These are phyloP conservation scores for Lophium mytilinum DNA, from an alignment of 495 filamentous ascomycete genomes.

Conservation along the genomic window DNA sequence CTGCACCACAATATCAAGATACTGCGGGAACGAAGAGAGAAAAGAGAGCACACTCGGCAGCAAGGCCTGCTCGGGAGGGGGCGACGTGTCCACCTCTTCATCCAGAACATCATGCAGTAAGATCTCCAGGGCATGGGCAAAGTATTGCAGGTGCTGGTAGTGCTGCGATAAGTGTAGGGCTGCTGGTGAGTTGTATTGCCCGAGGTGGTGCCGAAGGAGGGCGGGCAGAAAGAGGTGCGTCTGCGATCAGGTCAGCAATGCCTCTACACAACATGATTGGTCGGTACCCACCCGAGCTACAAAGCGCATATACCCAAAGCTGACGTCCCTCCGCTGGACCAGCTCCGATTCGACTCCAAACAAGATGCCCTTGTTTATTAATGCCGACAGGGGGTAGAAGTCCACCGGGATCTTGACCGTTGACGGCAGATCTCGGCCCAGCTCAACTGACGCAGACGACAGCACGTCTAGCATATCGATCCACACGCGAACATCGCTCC, in stretches of 20 bases:
- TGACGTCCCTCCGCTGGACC: constrained; percentile 80
- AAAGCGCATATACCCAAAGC: constrained; percentile 70
- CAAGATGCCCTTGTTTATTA: constrained; percentile 77
- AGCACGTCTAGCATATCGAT: constrained; percentile 84
- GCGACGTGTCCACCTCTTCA: constrained; percentile 77
- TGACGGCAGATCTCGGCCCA: constrained; percentile 51
- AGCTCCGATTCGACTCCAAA: constrained; percentile 88
- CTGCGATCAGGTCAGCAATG: constrained; percentile 17
- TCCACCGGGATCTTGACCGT: constrained; percentile 63
- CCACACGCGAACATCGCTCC: constrained; percentile 73
- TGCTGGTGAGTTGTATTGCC: constrained; percentile 59
- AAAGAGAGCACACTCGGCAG: constrained; percentile 83
- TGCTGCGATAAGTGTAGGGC: constrained; percentile 71
- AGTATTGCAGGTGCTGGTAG: constrained; percentile 80
- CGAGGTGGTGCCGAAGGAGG: constrained; percentile 67
- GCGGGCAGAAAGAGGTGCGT: constrained; percentile 75
- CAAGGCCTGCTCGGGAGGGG: constrained; percentile 51
- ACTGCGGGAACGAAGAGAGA: constrained; percentile 78
- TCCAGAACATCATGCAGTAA: constrained; percentile 90
- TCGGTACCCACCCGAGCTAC: constrained; percentile 29
- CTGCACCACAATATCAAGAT: constrained; percentile 92
- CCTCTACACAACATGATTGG: background rate
- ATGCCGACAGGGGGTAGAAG: constrained; percentile 87
- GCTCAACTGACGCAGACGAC: constrained; percentile 52
- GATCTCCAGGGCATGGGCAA: constrained; percentile 86